These are phyloP conservation scores for Phoma sp. DNA, from an alignment of 2,329 filamentous ascomycete species.

Conservation along the genomic window DNA sequence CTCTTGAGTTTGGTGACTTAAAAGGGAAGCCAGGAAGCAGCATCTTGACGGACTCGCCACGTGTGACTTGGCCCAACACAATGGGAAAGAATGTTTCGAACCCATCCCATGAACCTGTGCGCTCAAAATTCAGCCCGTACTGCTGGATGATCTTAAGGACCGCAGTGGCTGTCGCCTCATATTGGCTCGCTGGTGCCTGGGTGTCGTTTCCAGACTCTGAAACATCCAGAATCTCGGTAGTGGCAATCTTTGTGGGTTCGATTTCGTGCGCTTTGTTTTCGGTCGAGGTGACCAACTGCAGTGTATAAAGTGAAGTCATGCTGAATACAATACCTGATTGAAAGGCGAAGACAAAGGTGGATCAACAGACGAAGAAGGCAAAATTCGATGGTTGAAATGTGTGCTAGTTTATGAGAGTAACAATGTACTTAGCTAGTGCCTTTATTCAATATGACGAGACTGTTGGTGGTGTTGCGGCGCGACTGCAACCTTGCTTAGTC, in stretches of 20 bases:
- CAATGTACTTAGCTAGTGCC: neutral
- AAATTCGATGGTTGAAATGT: neutral
- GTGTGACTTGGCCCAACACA: slow-evolving; percentile 27
- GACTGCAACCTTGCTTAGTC: neutral
- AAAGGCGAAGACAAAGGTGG: neutral
- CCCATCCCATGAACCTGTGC: slow-evolving; percentile 32
- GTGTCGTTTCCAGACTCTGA: neutral
- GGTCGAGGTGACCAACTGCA: neutral
- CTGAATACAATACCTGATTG: neutral
- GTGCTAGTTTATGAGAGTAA: neutral
- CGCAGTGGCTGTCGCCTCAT: slow-evolving; percentile 20
- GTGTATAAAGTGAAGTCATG: slow-evolving; percentile 9
- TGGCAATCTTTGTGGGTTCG: neutral
- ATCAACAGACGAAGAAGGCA: neutral
- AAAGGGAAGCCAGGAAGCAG: slow-evolving; percentile 66
- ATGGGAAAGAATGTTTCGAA: slow-evolving; percentile 31
- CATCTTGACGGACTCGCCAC: slow-evolving; percentile 30
- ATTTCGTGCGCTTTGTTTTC: neutral
- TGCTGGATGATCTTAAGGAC: slow-evolving; percentile 29
- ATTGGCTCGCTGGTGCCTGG: neutral
- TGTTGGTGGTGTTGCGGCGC: slow-evolving; percentile 6
- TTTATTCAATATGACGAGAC: neutral
- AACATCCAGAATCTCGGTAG: slow-evolving; percentile 2
- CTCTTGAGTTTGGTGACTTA: slow-evolving; percentile 63
- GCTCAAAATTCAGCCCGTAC: slow-evolving; percentile 34